phyloP scores from a whole-genome alignment of 1,284 basidiomycete species.

The Rhodotorula glutinis region DNA sequence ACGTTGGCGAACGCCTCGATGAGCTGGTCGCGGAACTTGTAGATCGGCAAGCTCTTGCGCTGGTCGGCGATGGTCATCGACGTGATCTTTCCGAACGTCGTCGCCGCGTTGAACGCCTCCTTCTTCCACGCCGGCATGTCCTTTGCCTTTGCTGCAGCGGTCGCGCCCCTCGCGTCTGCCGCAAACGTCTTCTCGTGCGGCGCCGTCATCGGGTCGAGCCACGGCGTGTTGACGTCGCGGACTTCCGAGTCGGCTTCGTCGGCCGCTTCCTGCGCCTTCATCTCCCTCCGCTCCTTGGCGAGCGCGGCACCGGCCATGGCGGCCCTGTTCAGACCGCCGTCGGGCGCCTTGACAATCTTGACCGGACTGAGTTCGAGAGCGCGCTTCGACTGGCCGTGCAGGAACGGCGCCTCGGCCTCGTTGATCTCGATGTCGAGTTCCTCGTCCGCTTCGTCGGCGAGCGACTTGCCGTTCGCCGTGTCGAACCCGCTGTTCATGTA shows the following conservation, averaged over 20 bases:
- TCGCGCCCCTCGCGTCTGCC: conserved; percentile 80
- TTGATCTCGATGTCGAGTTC: conserved; percentile 96
- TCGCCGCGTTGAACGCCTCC: conserved; percentile 92
- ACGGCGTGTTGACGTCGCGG: conserved; percentile 87
- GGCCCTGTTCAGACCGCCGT: conserved; percentile 74
- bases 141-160: conserved; percentile 56
- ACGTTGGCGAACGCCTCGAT: conserved; percentile 88
- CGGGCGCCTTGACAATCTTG: conserved; percentile 72
- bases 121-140: conserved; percentile 89
- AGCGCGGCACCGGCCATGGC: conserved; percentile 88
- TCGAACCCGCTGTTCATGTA: conserved; percentile 56
- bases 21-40: conserved; percentile 87
- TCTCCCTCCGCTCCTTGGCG: conserved; percentile 90
- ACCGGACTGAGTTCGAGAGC: conserved; percentile 94
- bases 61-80: conserved; percentile 89
- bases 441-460: conserved; percentile 74
- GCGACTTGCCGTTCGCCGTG: conserved; percentile 47
- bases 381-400: conserved; percentile 91
- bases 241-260: conserved; percentile 91
- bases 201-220: conserved; percentile 97
- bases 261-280: conserved; percentile 90
- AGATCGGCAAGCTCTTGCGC: conserved; percentile 85
- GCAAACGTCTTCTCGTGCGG: conserved; percentile 84
- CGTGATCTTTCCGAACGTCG: conserved; percentile 91
- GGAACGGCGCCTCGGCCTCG: conserved; percentile 94